phyloP scores from a whole-genome alignment of 140 eudicot genomes.

The Bidens hawaiensis region DNA sequence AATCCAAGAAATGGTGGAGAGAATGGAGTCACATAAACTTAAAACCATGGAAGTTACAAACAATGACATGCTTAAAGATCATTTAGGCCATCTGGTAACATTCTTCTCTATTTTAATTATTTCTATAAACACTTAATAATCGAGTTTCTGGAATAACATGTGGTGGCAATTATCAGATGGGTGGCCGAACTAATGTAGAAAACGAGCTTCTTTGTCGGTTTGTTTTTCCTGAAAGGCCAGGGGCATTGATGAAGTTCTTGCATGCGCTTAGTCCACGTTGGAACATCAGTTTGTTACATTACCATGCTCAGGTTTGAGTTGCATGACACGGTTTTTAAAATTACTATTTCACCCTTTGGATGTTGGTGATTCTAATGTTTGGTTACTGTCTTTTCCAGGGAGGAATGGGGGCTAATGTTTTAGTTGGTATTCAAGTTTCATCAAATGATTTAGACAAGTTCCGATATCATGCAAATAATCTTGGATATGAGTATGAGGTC shows the following conservation, averaged over 20 bases:
- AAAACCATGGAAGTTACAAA: constrained; percentile 70
- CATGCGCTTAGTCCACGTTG: constrained; percentile 87
- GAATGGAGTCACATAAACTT: constrained; percentile 62
- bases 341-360: too few species aligned
- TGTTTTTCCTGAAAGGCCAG: too few species aligned
- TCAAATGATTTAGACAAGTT: too few species aligned
- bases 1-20: constrained; percentile 64
- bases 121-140: too few species aligned
- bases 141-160: constrained; percentile 24
- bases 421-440: too few species aligned
- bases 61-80: too few species aligned
- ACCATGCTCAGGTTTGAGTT: constrained; percentile 74
- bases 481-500: constrained; percentile 57
- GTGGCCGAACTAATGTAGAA: too few species aligned
- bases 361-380: constrained; percentile 2
- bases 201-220: too few species aligned
- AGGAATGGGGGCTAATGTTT: constrained; percentile 82
- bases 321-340: too few species aligned
- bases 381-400: constrained; percentile 42
- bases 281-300: constrained; percentile 92
- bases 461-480: too few species aligned
- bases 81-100: constrained; percentile 71
- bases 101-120: not conserved
- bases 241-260: too few species aligned
- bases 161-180: too few species aligned